These are phyloP conservation scores for Colletotrichum scovillei DNA, from an alignment of 2,329 filamentous ascomycete species.

Conservation along the genomic window DNA sequence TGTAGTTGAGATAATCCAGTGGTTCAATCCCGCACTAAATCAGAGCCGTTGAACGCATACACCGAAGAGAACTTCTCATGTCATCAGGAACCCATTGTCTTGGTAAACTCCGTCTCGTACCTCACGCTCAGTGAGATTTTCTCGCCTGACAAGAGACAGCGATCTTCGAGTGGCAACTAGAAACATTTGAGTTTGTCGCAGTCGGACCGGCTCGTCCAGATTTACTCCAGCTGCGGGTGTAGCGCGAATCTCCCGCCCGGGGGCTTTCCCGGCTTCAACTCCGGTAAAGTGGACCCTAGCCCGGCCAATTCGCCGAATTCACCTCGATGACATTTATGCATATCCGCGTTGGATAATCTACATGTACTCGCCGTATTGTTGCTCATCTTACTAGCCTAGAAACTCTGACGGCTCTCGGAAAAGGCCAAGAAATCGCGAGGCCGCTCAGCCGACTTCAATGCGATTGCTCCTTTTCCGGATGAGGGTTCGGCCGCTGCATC, in stretches of 20 bases:
- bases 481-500: conserved; percentile 14
- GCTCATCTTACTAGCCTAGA: no score
- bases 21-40: no score
- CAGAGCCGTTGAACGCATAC: no score
- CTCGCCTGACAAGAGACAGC: neutral
- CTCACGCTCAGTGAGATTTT: neutral
- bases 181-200: neutral
- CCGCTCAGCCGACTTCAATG: neutral
- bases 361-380: neutral
- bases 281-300: neutral
- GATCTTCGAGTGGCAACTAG: neutral
- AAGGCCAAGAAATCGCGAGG: neutral
- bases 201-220: neutral
- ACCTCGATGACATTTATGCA: neutral
- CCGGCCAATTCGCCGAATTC: neutral
- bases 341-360: neutral
- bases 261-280: neutral
- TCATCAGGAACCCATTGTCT: no score
- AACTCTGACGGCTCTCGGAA: neutral
- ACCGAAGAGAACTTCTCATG: no score
- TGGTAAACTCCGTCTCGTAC: no score
- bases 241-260: neutral
- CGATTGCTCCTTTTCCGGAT: neutral
- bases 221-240: neutral
- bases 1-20: no score